A percentile compares a stretch with the other conserved stretches of the same genome.
phyloP scores from a whole-genome alignment of 1,284 basidiomycete genomes.

The Melampsora allii-populina region DNA sequence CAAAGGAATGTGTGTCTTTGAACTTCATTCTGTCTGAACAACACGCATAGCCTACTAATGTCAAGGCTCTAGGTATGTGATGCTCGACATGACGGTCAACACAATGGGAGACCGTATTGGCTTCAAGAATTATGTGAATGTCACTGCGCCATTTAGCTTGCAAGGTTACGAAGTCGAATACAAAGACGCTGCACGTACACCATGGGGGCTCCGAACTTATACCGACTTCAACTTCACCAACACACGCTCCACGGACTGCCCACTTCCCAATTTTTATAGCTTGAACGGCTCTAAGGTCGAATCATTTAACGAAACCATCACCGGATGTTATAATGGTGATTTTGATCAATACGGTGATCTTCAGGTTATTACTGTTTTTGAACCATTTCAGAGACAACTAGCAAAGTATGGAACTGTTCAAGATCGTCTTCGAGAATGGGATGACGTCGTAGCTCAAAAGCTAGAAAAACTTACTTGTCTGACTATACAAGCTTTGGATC shows the following conservation, averaged over 20 bases:
- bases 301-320: slow-evolving; percentile 55
- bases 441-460: slow-evolving; percentile 37
- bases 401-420: slow-evolving; percentile 75
- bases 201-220: slow-evolving; percentile 80
- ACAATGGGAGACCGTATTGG: slow-evolving; percentile 83
- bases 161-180: slow-evolving; percentile 70
- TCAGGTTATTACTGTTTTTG: slow-evolving; percentile 84
- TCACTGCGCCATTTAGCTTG: slow-evolving; percentile 70
- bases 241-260: slow-evolving; percentile 67
- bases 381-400: slow-evolving; percentile 72
- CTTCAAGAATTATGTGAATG: slow-evolving; percentile 74
- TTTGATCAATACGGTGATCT: slow-evolving; percentile 93
- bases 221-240: slow-evolving; percentile 68
- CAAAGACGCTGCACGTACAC: slow-evolving; percentile 70
- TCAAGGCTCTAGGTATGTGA: slow-evolving; percentile 61
- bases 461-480: slow-evolving; percentile 45
- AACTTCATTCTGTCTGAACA: background rate
- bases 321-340: slow-evolving; percentile 73
- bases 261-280: slow-evolving; percentile 71
- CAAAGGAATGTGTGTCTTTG: slow-evolving; percentile 61
- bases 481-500: slow-evolving; percentile 45
- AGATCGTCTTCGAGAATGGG: slow-evolving; percentile 47
- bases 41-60: background rate
- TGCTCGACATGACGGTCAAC: slow-evolving; percentile 86
- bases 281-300: slow-evolving; percentile 66